Percentiles rank a stretch among this genome's conserved stretches.
Evolutionary conservation across 768 basidiomycete genomes (phyloP).

Genomic region (Russula brevipes): DNA sequence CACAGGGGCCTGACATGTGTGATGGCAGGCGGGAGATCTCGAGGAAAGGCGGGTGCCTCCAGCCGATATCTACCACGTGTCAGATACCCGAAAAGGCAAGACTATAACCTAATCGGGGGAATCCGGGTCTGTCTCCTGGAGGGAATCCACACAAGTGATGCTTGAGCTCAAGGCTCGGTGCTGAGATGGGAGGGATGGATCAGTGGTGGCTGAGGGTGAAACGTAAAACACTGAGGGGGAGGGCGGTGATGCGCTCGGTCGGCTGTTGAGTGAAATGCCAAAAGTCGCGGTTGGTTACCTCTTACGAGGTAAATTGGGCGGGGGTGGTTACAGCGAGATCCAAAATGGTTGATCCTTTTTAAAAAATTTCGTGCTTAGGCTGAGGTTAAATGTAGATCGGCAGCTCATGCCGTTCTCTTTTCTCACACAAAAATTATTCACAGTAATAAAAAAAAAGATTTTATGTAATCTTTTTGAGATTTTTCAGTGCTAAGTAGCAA

Average conservation of each 20-base stretch:
- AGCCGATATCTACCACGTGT: constrained; percentile 7
- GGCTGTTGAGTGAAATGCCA: background rate
- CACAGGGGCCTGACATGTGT: background rate
- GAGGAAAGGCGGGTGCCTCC: background rate
- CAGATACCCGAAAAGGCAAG: constrained; percentile 19
- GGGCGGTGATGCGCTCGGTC: background rate
- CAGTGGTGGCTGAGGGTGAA: background rate
- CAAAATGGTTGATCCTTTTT: too few relatives aligned
- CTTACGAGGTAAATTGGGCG: background rate
- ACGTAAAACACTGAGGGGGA: background rate
- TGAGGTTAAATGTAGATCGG: too few relatives aligned
- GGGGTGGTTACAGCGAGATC: too few relatives aligned
- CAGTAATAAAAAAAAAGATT: too few relatives aligned
- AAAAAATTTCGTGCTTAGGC: too few relatives aligned
- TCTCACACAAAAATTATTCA: too few relatives aligned
- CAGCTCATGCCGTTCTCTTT: too few relatives aligned
- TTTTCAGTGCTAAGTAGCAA: too few relatives aligned
- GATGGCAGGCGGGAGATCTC: background rate
- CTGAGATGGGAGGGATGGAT: too few relatives aligned
- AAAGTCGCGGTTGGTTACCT: background rate
- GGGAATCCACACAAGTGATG: too few relatives aligned
- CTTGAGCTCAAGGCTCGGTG: too few relatives aligned
- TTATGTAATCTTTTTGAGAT: too few relatives aligned
- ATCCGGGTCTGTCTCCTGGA: background rate
- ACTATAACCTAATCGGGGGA: constrained; percentile 25